Evolutionary conservation across 164 flowering plant species (phyloP), one percentile per base, ranked within the genome.

Genomic region (Litsea cubeba): DNA sequence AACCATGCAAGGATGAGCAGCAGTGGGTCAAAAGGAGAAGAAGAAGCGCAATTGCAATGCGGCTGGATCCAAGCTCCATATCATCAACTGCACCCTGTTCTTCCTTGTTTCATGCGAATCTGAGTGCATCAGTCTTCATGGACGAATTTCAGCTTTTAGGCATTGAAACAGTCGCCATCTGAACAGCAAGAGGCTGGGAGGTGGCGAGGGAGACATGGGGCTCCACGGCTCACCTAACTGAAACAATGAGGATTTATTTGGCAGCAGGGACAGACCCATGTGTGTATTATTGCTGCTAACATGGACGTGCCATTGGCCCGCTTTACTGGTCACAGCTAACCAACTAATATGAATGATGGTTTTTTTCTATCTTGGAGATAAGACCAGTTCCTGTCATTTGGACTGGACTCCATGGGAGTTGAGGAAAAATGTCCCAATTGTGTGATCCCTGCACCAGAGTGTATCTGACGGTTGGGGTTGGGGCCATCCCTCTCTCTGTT

Each of bases 151-250:
- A 76, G 30, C 63, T 79, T 85, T 77, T 72, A 74, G 77, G 15
- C 77, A 81, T 74, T 74, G 83, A 78, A 79, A 78, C 69, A 2
- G 84, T 85, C 88, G 4, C 73, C 70, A 80, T 88, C 88, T 8
- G 46, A 80, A 84, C 84, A 84, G 85, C 86, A 76, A 72, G 35
- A 72, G 78, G 81, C n/a, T 74, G 83, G 76, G 23, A 74, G 81
- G 80, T 23, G 68, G 15, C 1, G 22, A 40, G 69, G 46, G 17
- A 15, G 60, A 54, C 20, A 4, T 15, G 60, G 60, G 60, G 60
- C 60, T 54, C 40, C 83, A 83, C 72, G 72, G 68, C 35, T 22
- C 54, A 62, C 60, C 68, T 32, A 51, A 57, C 62, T 63, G 20
- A 66, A 1, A 5, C 11, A 24, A 71, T 1, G n/a, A n/a, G 26